These are phyloP conservation scores for Adansonia gregorii DNA, from an alignment of 441 rosid species.

Conservation along the genomic window DNA sequence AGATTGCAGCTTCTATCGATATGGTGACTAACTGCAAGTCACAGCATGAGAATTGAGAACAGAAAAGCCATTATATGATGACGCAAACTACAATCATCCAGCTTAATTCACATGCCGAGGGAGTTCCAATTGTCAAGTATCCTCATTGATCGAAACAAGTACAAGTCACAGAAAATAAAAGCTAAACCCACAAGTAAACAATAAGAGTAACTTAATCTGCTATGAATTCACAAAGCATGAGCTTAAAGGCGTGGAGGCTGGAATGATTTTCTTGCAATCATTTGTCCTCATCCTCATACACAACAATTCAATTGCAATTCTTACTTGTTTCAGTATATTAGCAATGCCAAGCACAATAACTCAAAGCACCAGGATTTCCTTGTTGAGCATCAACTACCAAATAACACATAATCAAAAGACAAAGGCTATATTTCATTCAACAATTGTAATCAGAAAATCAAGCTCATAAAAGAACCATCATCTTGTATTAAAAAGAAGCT, in stretches of 20 bases:
- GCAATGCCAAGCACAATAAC: too few relatives aligned
- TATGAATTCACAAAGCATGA: background rate
- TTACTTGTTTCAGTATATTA: background rate
- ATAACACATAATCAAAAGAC: background rate
- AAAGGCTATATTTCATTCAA: conserved; percentile 10
- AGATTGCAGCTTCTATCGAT: background rate
- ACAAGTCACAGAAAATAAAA: background rate
- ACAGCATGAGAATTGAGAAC: background rate
- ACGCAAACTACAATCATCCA: background rate
- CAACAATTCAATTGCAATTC: background rate
- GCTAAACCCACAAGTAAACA: background rate
- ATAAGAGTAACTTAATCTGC: background rate
- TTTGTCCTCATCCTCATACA: background rate
- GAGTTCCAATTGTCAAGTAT: background rate
- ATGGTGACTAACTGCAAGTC: background rate
- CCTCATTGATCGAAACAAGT: background rate
- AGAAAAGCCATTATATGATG: background rate
- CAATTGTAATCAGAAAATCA: conserved; percentile 13
- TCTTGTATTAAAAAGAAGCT: conserved; percentile 28
- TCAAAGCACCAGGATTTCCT: background rate
- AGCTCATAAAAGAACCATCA: conserved; percentile 36
- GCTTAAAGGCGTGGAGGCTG: background rate
- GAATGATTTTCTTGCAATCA: background rate
- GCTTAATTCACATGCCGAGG: background rate
- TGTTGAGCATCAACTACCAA: background rate